Evolutionary conservation across 73 alveolate genomes (phyloP).

Genomic region (Effrenium voratum): DNA sequence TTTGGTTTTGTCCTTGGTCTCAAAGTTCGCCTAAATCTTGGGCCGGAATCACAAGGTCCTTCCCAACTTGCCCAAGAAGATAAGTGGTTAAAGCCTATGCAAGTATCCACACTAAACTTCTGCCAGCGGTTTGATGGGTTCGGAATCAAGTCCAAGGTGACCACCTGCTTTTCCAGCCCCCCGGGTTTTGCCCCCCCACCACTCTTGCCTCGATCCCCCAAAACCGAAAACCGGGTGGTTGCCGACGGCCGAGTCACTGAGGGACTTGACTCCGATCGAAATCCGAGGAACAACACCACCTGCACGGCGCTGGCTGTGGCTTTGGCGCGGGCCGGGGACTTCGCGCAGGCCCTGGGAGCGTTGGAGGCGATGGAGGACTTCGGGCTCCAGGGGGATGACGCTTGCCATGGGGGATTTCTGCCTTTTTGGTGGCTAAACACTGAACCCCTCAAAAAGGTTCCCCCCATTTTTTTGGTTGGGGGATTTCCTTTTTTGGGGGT

Average conservation of each 20-base stretch:
- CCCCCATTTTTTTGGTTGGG: no score
- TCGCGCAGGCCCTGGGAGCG: neutral
- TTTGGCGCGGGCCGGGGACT: neutral
- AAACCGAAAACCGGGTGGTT: neutral
- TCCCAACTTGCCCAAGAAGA: neutral
- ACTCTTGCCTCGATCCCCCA: neutral
- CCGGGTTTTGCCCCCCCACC: neutral
- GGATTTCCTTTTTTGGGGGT: no score
- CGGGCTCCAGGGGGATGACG: constrained; percentile 14
- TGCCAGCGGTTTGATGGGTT: neutral
- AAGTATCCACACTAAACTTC: neutral
- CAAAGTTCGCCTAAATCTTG: neutral
- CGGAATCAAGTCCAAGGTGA: neutral
- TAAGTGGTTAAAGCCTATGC: neutral
- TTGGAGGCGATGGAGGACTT: neutral
- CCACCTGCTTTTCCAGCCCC: neutral
- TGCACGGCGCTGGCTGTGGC: constrained; percentile 4
- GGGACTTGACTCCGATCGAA: no score
- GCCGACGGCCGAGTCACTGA: no score
- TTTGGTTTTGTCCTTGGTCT: neutral
- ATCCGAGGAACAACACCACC: constrained; percentile 1
- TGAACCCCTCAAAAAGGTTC: neutral
- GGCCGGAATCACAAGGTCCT: neutral
- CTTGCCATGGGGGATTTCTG: neutral
- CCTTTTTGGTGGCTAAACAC: neutral